A percentile compares a stretch with the other conserved stretches of the same genome.
These are phyloP conservation scores for Pterothamnion heteromorphum DNA, from an alignment of 31 red algal species.

Conservation along the genomic window DNA sequence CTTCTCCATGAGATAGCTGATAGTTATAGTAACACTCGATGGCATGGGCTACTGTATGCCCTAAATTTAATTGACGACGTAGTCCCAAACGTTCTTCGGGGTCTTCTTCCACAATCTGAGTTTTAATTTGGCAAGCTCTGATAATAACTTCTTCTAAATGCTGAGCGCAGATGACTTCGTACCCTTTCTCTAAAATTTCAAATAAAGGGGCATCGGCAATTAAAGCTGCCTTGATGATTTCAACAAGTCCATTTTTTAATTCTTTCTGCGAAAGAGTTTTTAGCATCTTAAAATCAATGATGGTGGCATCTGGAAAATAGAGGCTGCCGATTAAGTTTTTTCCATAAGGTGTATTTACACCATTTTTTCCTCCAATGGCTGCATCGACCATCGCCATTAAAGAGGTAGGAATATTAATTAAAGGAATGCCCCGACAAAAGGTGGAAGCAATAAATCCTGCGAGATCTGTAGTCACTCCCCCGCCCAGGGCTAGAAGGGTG, in stretches of 20 bases:
- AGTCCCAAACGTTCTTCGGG: conserved; percentile 71
- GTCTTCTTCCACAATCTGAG: conserved; percentile 78
- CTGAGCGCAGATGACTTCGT: neutral
- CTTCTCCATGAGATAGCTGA: conserved; percentile 89
- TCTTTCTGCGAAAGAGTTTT: conserved; percentile 76
- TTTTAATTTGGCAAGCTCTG: conserved; percentile 55
- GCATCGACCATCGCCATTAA: conserved; percentile 90
- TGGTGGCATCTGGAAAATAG: conserved; percentile 82
- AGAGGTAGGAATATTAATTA: conserved; percentile 93
- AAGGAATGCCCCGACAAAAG: conserved; percentile 82
- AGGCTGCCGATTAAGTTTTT: conserved; percentile 98
- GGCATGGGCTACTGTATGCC: conserved; percentile 97
- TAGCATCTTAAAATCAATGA: conserved; percentile 70
- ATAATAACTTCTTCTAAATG: neutral
- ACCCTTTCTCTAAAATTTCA: conserved; percentile 2
- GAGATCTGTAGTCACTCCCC: conserved; percentile 94
- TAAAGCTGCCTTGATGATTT: conserved; percentile 93
- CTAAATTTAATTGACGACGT: conserved; percentile 83
- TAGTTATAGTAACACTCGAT: conserved; percentile 80
- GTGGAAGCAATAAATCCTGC: conserved; percentile 85
- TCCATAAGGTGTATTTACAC: conserved; percentile 72
- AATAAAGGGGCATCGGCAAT: conserved; percentile 83
- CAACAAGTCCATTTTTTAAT: conserved; percentile 73
- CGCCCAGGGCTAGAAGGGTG: conserved; percentile 70
- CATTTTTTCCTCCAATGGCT: conserved; percentile 93